Evolutionary conservation across 2,329 filamentous ascomycete genomes (phyloP).

Genomic region (Ophiostoma sp.): DNA sequence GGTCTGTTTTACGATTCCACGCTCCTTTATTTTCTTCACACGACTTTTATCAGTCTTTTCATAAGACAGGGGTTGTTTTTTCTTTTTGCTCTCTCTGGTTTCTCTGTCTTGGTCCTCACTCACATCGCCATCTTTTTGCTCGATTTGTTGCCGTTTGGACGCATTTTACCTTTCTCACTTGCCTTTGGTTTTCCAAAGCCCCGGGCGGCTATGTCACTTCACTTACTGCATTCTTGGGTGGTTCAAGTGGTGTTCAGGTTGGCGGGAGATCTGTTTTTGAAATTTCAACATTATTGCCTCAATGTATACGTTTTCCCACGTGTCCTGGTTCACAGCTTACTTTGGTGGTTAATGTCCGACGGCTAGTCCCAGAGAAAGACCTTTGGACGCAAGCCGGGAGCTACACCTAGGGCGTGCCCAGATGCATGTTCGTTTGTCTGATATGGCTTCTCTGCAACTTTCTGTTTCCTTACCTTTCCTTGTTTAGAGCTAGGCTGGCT

Average conservation of each 20-base stretch:
- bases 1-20: constrained; percentile 1
- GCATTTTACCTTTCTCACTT: neutral
- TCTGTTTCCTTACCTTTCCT: constrained; percentile 1
- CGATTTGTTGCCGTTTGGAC: neutral
- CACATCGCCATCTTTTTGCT: neutral
- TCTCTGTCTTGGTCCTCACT: neutral
- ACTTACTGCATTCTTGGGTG: constrained; percentile 11
- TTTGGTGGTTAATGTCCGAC: too few species aligned
- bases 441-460: neutral
- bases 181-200: constrained; percentile 14
- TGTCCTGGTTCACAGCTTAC: neutral
- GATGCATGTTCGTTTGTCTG: neutral
- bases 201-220: constrained; percentile 15
- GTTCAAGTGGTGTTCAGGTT: constrained; percentile 19
- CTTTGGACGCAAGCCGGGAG: too few species aligned
- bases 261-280: constrained; percentile 10
- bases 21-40: neutral
- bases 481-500: constrained; percentile 13
- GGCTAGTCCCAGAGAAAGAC: too few species aligned
- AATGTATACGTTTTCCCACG: neutral
- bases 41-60: neutral
- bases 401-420: neutral
- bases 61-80: neutral
- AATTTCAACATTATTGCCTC: constrained; percentile 24
- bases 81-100: neutral